Conservation (phyloP, 148 eudicot species). For the Hydrangea macrophylla region DNA sequence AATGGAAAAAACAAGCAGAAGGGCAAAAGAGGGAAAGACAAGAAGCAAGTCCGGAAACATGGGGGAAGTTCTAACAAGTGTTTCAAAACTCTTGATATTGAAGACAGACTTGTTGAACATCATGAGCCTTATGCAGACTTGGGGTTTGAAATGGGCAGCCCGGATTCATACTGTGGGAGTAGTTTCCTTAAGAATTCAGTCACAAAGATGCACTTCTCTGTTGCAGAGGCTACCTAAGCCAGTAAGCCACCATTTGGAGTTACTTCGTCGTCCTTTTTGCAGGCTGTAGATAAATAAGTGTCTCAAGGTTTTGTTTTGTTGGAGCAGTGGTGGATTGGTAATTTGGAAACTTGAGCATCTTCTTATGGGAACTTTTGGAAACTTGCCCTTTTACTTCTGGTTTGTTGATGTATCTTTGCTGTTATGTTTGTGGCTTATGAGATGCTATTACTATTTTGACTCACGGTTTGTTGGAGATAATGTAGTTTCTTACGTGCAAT, state of each 20-base stretch:
- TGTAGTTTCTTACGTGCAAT: too few relatives aligned
- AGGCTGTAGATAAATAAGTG: neutral
- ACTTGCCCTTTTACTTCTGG: too few relatives aligned
- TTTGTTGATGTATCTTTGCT: too few relatives aligned
- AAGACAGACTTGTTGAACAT: slow-evolving; percentile 17
- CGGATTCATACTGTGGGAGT: slow-evolving; percentile 58
- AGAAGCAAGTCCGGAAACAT: slow-evolving; percentile 52
- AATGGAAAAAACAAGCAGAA: slow-evolving; percentile 64
- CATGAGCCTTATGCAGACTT: slow-evolving; percentile 21
- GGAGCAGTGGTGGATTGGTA: too few relatives aligned
- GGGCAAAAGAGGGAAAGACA: slow-evolving; percentile 53
- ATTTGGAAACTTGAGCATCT: too few relatives aligned
- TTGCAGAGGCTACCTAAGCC: slow-evolving; percentile 52
- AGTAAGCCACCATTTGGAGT: neutral
- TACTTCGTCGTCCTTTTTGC: neutral
- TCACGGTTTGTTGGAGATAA: too few relatives aligned
- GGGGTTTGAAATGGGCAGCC: slow-evolving; percentile 43
- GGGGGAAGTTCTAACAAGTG: slow-evolving; percentile 33
- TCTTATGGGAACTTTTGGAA: too few relatives aligned
- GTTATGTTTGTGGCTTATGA: too few relatives aligned
- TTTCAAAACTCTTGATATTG: slow-evolving; percentile 20
- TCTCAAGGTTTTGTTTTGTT: too few relatives aligned
- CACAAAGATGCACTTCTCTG: slow-evolving; percentile 43
- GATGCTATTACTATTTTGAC: too few relatives aligned
- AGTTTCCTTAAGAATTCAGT: slow-evolving; percentile 58